Evolutionary conservation across 805 yeast species (phyloP).

Genomic region (Tetrapisispora taiwanensis): DNA sequence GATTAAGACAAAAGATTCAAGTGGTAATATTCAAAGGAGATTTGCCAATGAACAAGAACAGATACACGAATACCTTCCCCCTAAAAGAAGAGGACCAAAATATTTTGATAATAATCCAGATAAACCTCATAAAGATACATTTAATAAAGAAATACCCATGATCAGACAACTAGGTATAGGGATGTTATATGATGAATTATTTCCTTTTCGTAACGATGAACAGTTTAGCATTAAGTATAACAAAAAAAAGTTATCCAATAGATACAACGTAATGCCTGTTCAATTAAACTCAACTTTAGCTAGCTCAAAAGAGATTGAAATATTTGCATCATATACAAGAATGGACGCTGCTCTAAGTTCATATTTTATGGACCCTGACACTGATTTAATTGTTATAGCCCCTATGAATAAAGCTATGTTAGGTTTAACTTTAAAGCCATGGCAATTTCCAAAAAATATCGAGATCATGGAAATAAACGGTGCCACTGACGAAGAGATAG

Average conservation of each 20-base stretch:
- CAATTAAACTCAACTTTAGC: slow-evolving; percentile 25
- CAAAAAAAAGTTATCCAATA: neutral
- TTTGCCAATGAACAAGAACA: neutral
- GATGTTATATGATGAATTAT: neutral
- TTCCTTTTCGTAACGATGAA: neutral
- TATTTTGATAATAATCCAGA: neutral
- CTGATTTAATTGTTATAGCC: slow-evolving; percentile 49
- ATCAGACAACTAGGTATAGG: neutral
- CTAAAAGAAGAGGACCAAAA: neutral
- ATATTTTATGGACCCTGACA: slow-evolving; percentile 37
- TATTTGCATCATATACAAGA: slow-evolving; percentile 64
- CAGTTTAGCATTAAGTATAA: neutral
- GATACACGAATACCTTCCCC: neutral
- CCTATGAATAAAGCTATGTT: slow-evolving; percentile 58
- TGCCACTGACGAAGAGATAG: slow-evolving; percentile 35
- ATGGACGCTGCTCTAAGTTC: slow-evolving; percentile 42
- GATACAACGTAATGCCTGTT: neutral
- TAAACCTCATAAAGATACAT: neutral
- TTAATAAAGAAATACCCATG: too few relatives aligned
- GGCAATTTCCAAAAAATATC: slow-evolving; percentile 62
- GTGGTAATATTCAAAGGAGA: neutral
- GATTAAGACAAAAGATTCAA: neutral
- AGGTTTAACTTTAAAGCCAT: slow-evolving; percentile 50
- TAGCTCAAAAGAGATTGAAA: slow-evolving; percentile 36
- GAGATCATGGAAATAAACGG: slow-evolving; percentile 20